Percentiles rank a stretch among this genome's conserved stretches.
phyloP scores from a whole-genome alignment of 164 flowering plant species.

The Nymphaea thermarum region DNA sequence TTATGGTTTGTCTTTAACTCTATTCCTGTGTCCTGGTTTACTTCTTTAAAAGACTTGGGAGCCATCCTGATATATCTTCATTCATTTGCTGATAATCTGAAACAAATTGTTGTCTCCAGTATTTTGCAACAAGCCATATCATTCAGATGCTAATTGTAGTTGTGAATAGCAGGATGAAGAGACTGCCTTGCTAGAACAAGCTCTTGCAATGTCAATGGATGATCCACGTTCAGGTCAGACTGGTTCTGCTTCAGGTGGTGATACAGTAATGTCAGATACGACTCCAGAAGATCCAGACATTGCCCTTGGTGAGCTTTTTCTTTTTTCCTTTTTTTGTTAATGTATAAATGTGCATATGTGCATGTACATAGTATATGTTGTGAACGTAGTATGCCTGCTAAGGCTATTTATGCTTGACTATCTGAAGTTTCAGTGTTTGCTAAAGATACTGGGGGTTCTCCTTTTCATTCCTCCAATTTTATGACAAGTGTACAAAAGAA shows the following conservation, averaged over 20 bases:
- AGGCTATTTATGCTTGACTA: too few species aligned
- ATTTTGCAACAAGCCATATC: neutral
- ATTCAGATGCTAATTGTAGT: neutral
- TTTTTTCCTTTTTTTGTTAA: too few species aligned
- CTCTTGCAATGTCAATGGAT: slow-evolving; percentile 90
- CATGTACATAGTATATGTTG: too few species aligned
- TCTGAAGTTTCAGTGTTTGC: too few species aligned
- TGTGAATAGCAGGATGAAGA: slow-evolving; percentile 52
- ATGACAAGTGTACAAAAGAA: too few species aligned
- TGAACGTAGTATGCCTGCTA: too few species aligned
- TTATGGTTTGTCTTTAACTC: slow-evolving; percentile 22
- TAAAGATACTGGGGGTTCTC: too few species aligned
- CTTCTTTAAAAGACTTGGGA: neutral
- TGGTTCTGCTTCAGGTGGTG: slow-evolving; percentile 21
- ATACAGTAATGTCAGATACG: slow-evolving; percentile 78
- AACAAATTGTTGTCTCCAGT: neutral
- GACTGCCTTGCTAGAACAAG: slow-evolving; percentile 69
- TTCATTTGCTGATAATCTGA: neutral
- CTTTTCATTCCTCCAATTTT: too few species aligned
- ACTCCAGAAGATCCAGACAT: slow-evolving; percentile 64
- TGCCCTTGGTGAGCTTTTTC: slow-evolving; percentile 48
- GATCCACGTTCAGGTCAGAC: slow-evolving; percentile 33
- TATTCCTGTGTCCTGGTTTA: neutral
- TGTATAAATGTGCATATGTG: too few species aligned
- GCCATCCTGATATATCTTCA: neutral